Percentiles rank a stretch among this genome's conserved stretches.
phyloP scores from a whole-genome alignment of 495 filamentous ascomycete genomes.

The Beverwykella pulmonaria region DNA sequence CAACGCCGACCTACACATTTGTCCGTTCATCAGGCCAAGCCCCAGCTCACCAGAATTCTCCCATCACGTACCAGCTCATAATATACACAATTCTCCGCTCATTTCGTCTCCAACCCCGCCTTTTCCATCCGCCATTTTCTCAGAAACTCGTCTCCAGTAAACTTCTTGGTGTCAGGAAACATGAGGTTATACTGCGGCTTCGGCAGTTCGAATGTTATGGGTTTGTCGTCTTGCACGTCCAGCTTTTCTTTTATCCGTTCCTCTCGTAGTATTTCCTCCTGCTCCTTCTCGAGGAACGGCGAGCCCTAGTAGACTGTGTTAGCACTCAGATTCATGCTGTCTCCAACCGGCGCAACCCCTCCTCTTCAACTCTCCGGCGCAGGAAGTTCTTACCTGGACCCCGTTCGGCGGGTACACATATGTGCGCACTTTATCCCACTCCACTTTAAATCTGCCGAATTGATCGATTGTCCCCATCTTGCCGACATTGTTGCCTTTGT shows the following conservation, averaged over 20 bases:
- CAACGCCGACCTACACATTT: not conserved
- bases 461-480: slow-evolving; percentile 85
- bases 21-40: no score
- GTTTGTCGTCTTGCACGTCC: not conserved
- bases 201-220: not conserved
- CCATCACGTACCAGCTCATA: not conserved
- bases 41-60: no score
- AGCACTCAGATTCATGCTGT: slow-evolving; percentile 51
- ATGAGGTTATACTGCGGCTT: not conserved
- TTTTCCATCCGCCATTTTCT: not conserved
- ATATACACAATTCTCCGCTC: not conserved
- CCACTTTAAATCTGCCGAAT: slow-evolving; percentile 78
- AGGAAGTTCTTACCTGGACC: not conserved
- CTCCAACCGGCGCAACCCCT: not conserved
- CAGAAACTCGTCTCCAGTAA: not conserved
- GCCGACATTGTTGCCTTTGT: slow-evolving; percentile 91
- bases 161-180: not conserved
- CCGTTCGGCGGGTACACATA: slow-evolving; percentile 44
- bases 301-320: slow-evolving; percentile 71
- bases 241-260: not conserved
- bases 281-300: slow-evolving; percentile 58
- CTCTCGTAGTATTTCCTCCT: slow-evolving; percentile 45
- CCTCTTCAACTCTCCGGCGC: not conserved
- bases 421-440: slow-evolving; percentile 84
- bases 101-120: not conserved